Percentiles rank a stretch among this genome's conserved stretches.
Conservation (phyloP, 352 stramenopile species). For the Thalassiosira ordinaria region DNA sequence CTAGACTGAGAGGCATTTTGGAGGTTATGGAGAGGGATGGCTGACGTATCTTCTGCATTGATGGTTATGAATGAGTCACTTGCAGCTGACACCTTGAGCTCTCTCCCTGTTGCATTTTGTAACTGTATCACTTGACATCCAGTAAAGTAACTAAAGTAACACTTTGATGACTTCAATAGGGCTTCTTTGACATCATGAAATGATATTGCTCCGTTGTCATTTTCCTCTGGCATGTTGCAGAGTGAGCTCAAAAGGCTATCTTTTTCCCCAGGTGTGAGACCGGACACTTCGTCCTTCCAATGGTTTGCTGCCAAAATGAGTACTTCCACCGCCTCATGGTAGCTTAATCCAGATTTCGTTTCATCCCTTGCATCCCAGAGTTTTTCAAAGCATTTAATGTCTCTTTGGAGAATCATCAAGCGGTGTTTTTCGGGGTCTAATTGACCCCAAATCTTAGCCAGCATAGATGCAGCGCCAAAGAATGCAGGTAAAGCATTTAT, state of each 20-base stretch:
- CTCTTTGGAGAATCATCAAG: constrained; percentile 19
- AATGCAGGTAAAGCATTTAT: constrained; percentile 44
- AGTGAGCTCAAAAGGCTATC: constrained; percentile 20
- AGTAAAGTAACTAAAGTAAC: constrained; percentile 53
- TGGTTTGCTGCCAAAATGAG: constrained; percentile 25
- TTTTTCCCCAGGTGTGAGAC: constrained; percentile 13
- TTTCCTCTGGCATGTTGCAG: constrained; percentile 1
- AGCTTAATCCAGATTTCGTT: constrained; percentile 32
- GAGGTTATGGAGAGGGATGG: constrained; percentile 11
- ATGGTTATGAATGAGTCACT: constrained; percentile 17
- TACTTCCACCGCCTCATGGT: constrained; percentile 14
- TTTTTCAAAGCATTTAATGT: constrained; percentile 26
- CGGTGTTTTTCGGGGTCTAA: constrained; percentile 34
- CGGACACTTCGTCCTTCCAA: constrained; percentile 35
- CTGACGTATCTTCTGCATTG: constrained; percentile 7
- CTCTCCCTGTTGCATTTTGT: constrained; percentile 30
- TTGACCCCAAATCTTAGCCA: constrained; percentile 34
- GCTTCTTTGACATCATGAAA: constrained; percentile 22
- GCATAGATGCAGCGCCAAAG: constrained; percentile 43
- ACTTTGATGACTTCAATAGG: constrained; percentile 28
- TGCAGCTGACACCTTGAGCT: constrained; percentile 23
- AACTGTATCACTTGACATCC: constrained; percentile 38
- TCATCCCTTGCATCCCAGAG: constrained; percentile 52
- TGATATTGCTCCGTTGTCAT: constrained; percentile 31
- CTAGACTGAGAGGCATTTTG: background rate